Percentiles rank a stretch among this genome's conserved stretches.
phyloP scores from a whole-genome alignment of 2,329 filamentous ascomycete genomes.

The Hypoxylon sp. region DNA sequence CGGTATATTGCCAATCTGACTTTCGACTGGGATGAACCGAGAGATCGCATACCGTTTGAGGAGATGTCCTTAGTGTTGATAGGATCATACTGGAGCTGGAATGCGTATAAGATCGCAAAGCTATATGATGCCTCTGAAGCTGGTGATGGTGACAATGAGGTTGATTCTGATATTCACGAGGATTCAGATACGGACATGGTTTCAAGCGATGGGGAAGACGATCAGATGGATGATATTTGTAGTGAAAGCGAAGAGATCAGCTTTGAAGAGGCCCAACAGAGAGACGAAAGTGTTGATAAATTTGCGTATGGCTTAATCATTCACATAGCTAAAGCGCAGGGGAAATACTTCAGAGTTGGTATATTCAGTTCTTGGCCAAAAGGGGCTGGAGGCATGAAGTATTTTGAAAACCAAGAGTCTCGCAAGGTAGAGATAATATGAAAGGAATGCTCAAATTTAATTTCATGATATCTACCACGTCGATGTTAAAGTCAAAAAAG shows the following conservation, averaged over 20 bases:
- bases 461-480: too few relatives aligned
- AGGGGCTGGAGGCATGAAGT: constrained; percentile 11
- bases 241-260: constrained; percentile 12
- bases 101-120: constrained; percentile 3
- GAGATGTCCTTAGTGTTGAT: constrained; percentile 7
- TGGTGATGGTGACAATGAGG: not conserved
- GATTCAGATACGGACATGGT: constrained; percentile 4
- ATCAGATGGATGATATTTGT: constrained; percentile 10
- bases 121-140: not conserved
- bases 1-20: constrained; percentile 11
- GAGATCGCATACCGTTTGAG: not conserved
- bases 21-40: constrained; percentile 9
- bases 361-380: constrained; percentile 18
- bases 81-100: constrained; percentile 14
- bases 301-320: constrained; percentile 8
- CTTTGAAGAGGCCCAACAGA: not conserved
- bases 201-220: constrained; percentile 10
- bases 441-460: not conserved
- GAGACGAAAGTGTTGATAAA: not conserved
- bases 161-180: not conserved
- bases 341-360: constrained; percentile 15
- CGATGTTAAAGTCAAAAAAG: too few relatives aligned
- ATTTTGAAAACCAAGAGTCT: not conserved
- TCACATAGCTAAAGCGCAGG: not conserved
- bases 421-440: not conserved